phyloP scores from a whole-genome alignment of 208 protist genomes.

The Trypanosoma boissoni region DNA sequence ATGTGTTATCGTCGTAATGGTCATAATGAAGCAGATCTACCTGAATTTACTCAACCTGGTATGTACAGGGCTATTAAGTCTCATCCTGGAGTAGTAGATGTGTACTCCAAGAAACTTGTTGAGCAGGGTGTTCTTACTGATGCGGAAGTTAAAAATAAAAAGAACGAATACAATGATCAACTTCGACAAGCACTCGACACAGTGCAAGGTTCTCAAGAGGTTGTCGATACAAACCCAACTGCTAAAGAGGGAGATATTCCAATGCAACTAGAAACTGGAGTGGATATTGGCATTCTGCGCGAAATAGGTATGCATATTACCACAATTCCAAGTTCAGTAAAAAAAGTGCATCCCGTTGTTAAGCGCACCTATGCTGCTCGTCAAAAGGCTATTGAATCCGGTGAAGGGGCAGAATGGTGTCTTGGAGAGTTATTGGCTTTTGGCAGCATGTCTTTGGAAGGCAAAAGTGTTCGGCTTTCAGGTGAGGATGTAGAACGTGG shows the following conservation, averaged over 20 bases:
- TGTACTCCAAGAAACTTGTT: constrained; percentile 88
- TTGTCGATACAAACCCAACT: constrained; percentile 67
- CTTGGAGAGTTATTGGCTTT: constrained; percentile 95
- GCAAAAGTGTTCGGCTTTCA: constrained; percentile 91
- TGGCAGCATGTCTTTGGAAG: constrained; percentile 91
- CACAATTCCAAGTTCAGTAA: constrained; percentile 77
- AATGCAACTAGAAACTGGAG: constrained; percentile 62
- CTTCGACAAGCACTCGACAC: constrained; percentile 82
- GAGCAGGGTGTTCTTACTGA: constrained; percentile 72
- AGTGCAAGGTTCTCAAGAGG: constrained; percentile 77
- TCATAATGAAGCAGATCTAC: constrained; percentile 98
- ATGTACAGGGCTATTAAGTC: constrained; percentile 94
- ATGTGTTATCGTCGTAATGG: constrained; percentile 96
- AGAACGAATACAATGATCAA: constrained; percentile 65
- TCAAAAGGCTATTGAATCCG: constrained; percentile 83
- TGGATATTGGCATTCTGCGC: constrained; percentile 57
- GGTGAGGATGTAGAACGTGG: constrained; percentile 98
- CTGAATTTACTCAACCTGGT: constrained; percentile 96
- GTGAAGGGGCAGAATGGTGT: constrained; percentile 93
- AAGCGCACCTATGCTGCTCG: constrained; percentile 87
- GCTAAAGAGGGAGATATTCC: constrained; percentile 38
- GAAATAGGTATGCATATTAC: constrained; percentile 78
- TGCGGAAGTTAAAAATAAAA: constrained; percentile 56
- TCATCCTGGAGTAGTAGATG: constrained; percentile 83
- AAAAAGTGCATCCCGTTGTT: constrained; percentile 89